Conservation (phyloP, 2,329 filamentous ascomycete genomes). For the Nigrograna mackinnonii region DNA sequence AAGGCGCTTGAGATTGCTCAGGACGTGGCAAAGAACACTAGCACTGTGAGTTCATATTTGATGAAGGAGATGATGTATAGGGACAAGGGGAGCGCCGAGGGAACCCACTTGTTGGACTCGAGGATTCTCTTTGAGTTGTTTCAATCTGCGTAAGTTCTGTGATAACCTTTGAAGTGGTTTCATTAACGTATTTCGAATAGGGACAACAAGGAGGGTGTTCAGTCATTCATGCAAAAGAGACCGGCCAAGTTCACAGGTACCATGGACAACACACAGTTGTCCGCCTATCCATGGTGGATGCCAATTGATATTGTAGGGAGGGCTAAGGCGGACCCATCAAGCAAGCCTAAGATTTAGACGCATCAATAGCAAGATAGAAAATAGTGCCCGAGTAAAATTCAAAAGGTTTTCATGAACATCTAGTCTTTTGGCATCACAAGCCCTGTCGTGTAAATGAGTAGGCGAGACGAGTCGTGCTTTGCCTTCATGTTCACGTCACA, state of each 20-base stretch:
- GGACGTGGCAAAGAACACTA: conserved; percentile 70
- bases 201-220: conserved; percentile 69
- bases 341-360: conserved; percentile 31
- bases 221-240: conserved; percentile 72
- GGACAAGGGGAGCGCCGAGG: conserved; percentile 64
- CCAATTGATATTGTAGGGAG: conserved; percentile 52
- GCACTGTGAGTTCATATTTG: conserved; percentile 63
- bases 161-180: background rate
- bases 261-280: conserved; percentile 63
- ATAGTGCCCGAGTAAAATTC: no score
- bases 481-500: background rate
- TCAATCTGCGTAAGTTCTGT: conserved; percentile 46
- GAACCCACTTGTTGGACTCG: conserved; percentile 71
- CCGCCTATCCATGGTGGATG: conserved; percentile 70
- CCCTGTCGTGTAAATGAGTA: no score
- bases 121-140: conserved; percentile 66
- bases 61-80: conserved; percentile 75
- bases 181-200: conserved; percentile 29
- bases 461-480: no score
- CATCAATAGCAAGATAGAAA: no score
- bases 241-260: conserved; percentile 64
- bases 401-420: no score
- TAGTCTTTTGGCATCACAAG: no score
- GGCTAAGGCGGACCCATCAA: conserved; percentile 37
- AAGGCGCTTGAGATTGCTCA: conserved; percentile 68